Evolutionary conservation across 1,284 basidiomycete genomes (phyloP).

Genomic region (Moesziomyces parantarcticus): DNA sequence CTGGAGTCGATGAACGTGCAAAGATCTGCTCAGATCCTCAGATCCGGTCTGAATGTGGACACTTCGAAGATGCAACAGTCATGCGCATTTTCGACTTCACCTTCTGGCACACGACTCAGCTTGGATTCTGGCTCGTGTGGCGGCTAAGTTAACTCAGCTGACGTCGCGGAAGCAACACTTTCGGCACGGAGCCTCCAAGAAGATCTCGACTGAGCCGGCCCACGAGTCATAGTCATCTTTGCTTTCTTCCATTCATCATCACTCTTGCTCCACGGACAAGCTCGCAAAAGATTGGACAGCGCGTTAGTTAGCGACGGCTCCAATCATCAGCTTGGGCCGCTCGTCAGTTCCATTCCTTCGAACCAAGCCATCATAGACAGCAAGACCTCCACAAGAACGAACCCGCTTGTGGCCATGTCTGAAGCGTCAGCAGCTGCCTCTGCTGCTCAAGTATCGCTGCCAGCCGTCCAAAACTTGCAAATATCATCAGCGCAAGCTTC

Average conservation of each 20-base stretch:
- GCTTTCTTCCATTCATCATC: not conserved
- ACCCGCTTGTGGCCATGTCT: constrained; percentile 3
- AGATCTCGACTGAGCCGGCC: not conserved
- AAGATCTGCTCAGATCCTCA: not conserved
- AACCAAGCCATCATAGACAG: not conserved
- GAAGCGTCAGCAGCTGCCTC: constrained; percentile 16
- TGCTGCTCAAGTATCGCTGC: constrained; percentile 11
- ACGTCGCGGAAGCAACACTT: not conserved
- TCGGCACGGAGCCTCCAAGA: not conserved
- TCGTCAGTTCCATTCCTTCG: not conserved
- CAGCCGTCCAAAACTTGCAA: constrained; percentile 15
- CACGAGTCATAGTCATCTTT: not conserved
- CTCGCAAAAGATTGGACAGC: not conserved
- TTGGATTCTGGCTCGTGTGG: not conserved
- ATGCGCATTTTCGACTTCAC: not conserved
- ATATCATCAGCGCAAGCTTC: constrained; percentile 11
- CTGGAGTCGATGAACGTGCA: not conserved
- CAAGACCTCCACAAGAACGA: not conserved
- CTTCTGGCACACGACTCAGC: constrained; percentile 25
- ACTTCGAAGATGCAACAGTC: too few relatives aligned
- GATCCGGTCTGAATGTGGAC: too few relatives aligned
- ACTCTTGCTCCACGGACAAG: not conserved
- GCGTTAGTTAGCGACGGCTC: not conserved
- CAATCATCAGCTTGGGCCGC: not conserved
- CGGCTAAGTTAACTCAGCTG: constrained; percentile 1